Percentiles rank a stretch among this genome's conserved stretches.
Conservation (phyloP, 2,329 filamentous ascomycete genomes). For the Neopestalotiopsis rosae region DNA sequence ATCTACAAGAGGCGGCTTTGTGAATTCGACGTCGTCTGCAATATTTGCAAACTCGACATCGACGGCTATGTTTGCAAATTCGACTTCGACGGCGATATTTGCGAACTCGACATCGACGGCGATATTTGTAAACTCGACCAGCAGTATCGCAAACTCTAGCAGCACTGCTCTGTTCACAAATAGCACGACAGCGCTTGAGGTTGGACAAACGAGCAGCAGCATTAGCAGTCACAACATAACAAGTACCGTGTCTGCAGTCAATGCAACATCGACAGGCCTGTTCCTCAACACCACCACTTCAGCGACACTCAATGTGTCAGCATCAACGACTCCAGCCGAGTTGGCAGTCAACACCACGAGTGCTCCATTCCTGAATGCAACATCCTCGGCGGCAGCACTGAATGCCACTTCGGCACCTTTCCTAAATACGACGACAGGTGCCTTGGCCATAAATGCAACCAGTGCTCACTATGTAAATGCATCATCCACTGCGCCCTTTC, state of each 20-base stretch:
- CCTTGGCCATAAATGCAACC: slow-evolving; percentile 1
- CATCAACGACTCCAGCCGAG: neutral
- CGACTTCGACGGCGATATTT: neutral
- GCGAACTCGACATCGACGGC: neutral
- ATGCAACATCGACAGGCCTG: slow-evolving; percentile 7
- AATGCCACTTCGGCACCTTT: neutral
- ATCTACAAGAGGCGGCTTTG: neutral
- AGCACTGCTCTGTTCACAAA: slow-evolving; percentile 10
- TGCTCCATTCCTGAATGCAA: slow-evolving; percentile 10
- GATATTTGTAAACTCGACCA: slow-evolving; percentile 17
- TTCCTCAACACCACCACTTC: slow-evolving; percentile 16
- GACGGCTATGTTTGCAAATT: slow-evolving; percentile 10
- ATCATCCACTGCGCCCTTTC: neutral
- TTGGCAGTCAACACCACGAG: slow-evolving; percentile 1
- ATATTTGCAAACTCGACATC: slow-evolving; percentile 1
- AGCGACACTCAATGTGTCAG: neutral
- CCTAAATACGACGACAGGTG: neutral
- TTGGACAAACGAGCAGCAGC: slow-evolving; percentile 13
- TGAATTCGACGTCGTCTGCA: neutral
- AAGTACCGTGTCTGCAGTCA: neutral
- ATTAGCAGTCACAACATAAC: slow-evolving; percentile 17
- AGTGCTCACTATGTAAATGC: slow-evolving; percentile 13
- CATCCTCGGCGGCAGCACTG: neutral
- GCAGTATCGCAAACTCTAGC: neutral
- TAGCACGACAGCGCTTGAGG: slow-evolving; percentile 16